Conservation (phyloP, 257 asterid species). For the Striga asiatica region DNA sequence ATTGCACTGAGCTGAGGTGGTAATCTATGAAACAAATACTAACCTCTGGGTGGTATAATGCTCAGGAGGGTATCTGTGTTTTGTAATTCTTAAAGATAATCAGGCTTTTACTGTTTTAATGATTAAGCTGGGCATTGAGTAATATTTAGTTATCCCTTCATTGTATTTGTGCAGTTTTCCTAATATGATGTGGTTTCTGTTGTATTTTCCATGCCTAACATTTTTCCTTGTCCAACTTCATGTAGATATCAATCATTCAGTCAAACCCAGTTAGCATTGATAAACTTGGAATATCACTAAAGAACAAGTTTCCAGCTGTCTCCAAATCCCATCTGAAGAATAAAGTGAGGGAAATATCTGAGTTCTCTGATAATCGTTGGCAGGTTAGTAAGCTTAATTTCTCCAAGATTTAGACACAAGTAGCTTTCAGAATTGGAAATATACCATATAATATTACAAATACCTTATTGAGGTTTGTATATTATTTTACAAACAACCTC, state of each 20-base stretch:
- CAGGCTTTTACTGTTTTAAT: background rate
- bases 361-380: conserved; percentile 65
- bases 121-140: background rate
- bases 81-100: background rate
- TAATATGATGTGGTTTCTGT: too few species aligned
- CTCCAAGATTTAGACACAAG: too few species aligned
- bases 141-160: background rate
- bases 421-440: too few species aligned
- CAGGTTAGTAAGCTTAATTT: conserved; percentile 42
- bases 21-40: background rate
- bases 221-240: background rate
- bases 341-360: conserved; percentile 78
- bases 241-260: conserved; percentile 52
- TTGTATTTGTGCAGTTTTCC: background rate
- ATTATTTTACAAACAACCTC: background rate
- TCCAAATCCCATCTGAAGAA: conserved; percentile 54
- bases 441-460: too few species aligned
- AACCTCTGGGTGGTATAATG: too few species aligned
- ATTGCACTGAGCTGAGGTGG: background rate
- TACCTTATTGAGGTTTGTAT: background rate
- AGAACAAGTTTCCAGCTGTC: conserved; percentile 42
- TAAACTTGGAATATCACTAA: conserved; percentile 47
- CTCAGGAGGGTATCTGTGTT: background rate
- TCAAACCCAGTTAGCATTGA: conserved; percentile 47
- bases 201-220: background rate